phyloP scores from a whole-genome alignment of 345 rosid genomes.

The Gossypium herbaceum region DNA sequence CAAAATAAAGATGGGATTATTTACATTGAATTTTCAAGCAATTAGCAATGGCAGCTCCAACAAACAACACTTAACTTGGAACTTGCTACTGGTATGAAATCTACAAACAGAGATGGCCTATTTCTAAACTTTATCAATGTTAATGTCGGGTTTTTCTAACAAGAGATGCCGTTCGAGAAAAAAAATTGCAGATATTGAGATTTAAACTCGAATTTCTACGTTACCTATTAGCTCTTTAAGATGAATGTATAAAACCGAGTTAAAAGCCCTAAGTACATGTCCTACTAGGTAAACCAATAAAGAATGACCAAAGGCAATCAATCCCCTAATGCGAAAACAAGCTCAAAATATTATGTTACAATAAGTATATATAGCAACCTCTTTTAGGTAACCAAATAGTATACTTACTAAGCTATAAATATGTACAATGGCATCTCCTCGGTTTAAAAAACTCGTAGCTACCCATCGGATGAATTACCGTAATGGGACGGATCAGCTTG shows the following conservation, averaged over 20 bases:
- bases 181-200: background rate
- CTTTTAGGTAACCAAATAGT: no score
- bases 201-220: background rate
- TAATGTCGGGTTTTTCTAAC: no score
- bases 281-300: background rate
- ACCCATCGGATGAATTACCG: slow-evolving; percentile 14
- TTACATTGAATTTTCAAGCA: background rate
- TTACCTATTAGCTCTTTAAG: background rate
- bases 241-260: background rate
- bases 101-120: background rate
- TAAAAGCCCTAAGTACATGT: background rate
- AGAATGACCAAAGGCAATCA: background rate
- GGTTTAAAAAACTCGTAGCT: background rate
- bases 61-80: background rate
- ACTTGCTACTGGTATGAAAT: background rate
- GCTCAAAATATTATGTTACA: slow-evolving; percentile 8
- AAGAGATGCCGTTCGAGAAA: no score
- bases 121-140: background rate
- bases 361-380: background rate
- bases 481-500: slow-evolving; percentile 17
- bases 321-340: background rate
- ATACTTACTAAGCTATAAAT: no score
- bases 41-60: background rate
- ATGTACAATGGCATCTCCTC: background rate
- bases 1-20: no score